Percentiles rank a stretch among this genome's conserved stretches.
These are phyloP conservation scores for Neoascochyta sp. DNA, from an alignment of 2,329 filamentous ascomycete species.

Conservation along the genomic window DNA sequence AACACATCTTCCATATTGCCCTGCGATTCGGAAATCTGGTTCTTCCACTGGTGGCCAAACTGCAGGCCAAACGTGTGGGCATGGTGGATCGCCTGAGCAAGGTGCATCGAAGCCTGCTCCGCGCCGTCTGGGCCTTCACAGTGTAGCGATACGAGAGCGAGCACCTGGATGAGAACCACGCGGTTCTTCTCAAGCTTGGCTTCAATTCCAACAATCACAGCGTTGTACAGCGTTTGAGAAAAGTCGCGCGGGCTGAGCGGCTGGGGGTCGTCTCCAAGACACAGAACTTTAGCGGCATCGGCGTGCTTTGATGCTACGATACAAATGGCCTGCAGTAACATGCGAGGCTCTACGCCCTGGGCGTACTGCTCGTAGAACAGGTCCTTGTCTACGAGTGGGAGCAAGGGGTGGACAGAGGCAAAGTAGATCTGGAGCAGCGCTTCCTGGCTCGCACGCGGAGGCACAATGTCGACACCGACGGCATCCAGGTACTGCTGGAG, in stretches of 20 bases:
- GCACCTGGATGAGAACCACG: slow-evolving; percentile 46
- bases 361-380: slow-evolving; percentile 40
- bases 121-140: slow-evolving; percentile 48
- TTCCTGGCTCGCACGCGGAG: slow-evolving; percentile 35
- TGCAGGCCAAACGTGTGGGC: slow-evolving; percentile 49
- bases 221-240: slow-evolving; percentile 44
- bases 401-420: slow-evolving; percentile 44
- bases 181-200: slow-evolving; percentile 45
- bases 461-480: slow-evolving; percentile 34
- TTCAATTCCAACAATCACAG: slow-evolving; percentile 41
- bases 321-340: slow-evolving; percentile 46
- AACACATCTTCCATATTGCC: slow-evolving; percentile 46
- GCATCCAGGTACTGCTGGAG: slow-evolving; percentile 39
- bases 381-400: slow-evolving; percentile 46
- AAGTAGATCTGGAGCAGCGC: slow-evolving; percentile 47
- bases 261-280: slow-evolving; percentile 34
- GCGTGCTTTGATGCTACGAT: slow-evolving; percentile 49
- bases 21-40: slow-evolving; percentile 36
- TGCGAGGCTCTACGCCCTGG: slow-evolving; percentile 36
- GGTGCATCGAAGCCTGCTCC: slow-evolving; percentile 46
- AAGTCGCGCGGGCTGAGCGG: slow-evolving; percentile 43
- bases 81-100: slow-evolving; percentile 49
- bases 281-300: slow-evolving; percentile 40
- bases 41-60: slow-evolving; percentile 41
- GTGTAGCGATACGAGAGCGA: slow-evolving; percentile 47